These are phyloP conservation scores for Apiospora arundinis DNA, from an alignment of 2,329 filamentous ascomycete genomes.

Conservation along the genomic window DNA sequence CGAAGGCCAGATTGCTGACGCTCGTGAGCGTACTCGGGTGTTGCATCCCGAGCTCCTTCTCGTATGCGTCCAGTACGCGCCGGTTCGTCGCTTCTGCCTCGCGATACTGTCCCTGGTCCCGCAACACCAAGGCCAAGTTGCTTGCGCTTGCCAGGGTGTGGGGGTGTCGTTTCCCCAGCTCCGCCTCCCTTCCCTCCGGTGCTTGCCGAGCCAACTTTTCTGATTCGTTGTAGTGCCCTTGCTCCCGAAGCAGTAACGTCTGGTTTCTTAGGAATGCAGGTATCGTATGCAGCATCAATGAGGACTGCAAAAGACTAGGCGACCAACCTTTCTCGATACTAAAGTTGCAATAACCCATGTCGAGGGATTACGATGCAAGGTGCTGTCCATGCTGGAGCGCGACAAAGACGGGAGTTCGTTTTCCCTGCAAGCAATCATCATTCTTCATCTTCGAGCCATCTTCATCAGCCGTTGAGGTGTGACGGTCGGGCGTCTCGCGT, in stretches of 20 bases:
- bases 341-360: neutral
- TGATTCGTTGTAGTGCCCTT: slow-evolving; percentile 5
- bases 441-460: neutral
- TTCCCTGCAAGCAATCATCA: neutral
- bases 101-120: slow-evolving; percentile 12
- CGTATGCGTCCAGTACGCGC: slow-evolving; percentile 9
- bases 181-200: neutral
- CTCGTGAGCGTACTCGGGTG: slow-evolving; percentile 10
- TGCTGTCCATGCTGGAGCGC: neutral
- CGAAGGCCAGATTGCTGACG: slow-evolving; percentile 3
- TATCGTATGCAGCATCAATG: too few relatives aligned
- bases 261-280: neutral
- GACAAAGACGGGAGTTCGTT: neutral
- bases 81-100: neutral
- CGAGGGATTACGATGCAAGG: neutral
- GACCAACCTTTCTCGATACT: neutral
- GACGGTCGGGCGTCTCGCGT: slow-evolving; percentile 2
- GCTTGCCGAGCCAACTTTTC: neutral
- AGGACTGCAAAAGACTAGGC: too few relatives aligned
- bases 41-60: slow-evolving; percentile 10
- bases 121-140: slow-evolving; percentile 4
- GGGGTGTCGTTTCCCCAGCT: neutral
- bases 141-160: slow-evolving; percentile 11
- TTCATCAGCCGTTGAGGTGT: neutral
- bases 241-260: slow-evolving; percentile 6